Evolutionary conservation across 2,329 filamentous ascomycete species (phyloP), one percentile per base, ranked within the genome.

Genomic region (Fusarium sp.): DNA sequence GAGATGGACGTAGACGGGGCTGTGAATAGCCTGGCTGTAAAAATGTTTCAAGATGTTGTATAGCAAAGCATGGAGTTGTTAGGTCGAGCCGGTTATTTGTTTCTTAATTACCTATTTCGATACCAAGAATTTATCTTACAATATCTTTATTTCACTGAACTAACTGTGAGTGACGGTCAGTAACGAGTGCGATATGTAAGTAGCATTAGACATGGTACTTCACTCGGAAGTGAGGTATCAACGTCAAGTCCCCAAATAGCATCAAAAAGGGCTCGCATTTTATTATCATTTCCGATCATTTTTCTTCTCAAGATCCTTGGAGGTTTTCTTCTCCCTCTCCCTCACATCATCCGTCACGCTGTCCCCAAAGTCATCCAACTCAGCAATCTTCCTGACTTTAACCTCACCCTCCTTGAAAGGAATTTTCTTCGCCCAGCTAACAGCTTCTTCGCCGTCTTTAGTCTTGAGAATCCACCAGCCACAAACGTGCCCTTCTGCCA

Each of bases 401-500:
- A 80, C 55, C 51, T 77, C 76, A 2, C 76, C 77, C 6, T 62
- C 48, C 33, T 75, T 71, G 51, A 81, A 78, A 1, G 71, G 72
- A 6, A 74, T 63, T 55, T 78, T 79, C 66, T 75, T 76, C 1
- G 79, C 79, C 80, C 79, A 82, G 14, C 31, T 26, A 15, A 81
- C 59, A 5, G 79, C 79, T 61, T 80, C 79, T 10, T 81, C 75
- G 12, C 71, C 71, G 24, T 77, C 71, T 55, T 74, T 74, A 1
- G 74, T 74, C 66, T 77, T 74, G 15, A 81, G 58, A 26, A 81
- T 73, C 80, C 79, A 81, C 76, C 73, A 81, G 2, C 79, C 79
- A 18, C 75, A 79, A 6, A 80, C 71, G 24, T 79, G 73, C 5
- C 57, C 51, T 58, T 78, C 74, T n/a, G 61, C 61, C 28, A 70